Evolutionary conservation across 2,329 filamentous ascomycete species (phyloP), one percentile per base, ranked within the genome.

Genomic region (Neurospora sp.): DNA sequence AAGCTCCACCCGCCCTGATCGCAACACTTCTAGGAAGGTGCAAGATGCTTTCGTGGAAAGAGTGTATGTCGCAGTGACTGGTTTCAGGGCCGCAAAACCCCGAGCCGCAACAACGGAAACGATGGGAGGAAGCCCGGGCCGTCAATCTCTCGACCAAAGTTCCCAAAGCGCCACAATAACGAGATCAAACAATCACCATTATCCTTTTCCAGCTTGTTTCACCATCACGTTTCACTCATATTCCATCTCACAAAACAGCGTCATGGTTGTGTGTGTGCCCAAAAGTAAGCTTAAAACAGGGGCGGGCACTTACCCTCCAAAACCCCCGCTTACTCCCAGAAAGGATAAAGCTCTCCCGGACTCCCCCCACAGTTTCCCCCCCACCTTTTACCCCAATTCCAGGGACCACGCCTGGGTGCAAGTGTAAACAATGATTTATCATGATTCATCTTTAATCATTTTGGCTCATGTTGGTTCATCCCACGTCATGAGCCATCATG

Each of bases 381-480:
- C n/a, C n/a, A 46, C 41, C 46, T 33, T 8, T 57, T 62, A 17
- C 23, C 15, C 23, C 52, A 17, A 33, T 33, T 62, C 6, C 1
- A 33, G 28, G 8, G 10, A 2, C 3, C 0, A 39, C 5, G 1
- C 17, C 15, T 0, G 3, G 3, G 68, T 1, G 70, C 52, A 38
- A 2, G 2, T 19, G 1, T 46, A 71, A 8, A 38, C 2, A 40
- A 67, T 70, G 69, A 70, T 37, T 71, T 66, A 70, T 69, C 41
- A 67, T 71, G 69, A 67, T 33, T 68, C 23, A 33, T 36, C 4
- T 15, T 17, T 17, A 23, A 12, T 52, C 70, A 71, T 66, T 33
- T 17, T 41, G 6, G 46, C 8, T 66, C 46, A 67, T 28, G 2
- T 28, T 70, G n/a, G 66, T 41, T 57, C 33, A 40, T 33, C 15